Base-by-base conservation (phyloP, 257 asterid genomes). In the Jasminum sambac region DNA sequence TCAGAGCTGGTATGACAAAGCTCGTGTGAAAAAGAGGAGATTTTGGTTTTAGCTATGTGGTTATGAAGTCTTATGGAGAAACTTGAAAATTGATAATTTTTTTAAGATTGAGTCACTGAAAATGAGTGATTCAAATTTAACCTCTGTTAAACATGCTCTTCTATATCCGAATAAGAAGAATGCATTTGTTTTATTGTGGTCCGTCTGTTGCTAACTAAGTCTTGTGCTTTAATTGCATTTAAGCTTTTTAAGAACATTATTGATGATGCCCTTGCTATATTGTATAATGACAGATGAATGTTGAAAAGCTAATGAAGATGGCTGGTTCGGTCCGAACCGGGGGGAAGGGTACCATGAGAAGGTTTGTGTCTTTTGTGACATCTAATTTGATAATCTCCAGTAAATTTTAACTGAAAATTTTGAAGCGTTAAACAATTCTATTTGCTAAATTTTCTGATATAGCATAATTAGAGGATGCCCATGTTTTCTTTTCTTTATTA, bases 271-370 rank as follows among this genome's bases (percentile, higher is more conserved):
- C 34, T 11, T 40, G 2, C n/a, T 11, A 0, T 5, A 26, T 63
- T 46, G 57, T 55, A 43, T 37, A 14, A 10, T 74, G 48, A 26
- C 78, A 88, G 96, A 88, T 88, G 96, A 86, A 88, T 85, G 92
- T 84, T 71, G 93, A 88, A 81, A 86, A 88, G 84, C 81, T 88
- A 67, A 84, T 48, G 84, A 88, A 86, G 84, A 88, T 88, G 95
- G 92, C 92, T 1, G 89, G 90, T 72, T 84, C 92, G 1, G 92
- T 86, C 48, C 87, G 92, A 59, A 88, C 92, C 6, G 92, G 92
- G 68, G 95, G 95, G 19, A 88, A 88, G 82, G 95, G 95, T 67
- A 88, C 85, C 63, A 61, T 88, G 78, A 84, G 95, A 77, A 89
- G 93, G 96, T 89, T 10, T 74, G 82, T 65, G 12, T 64, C 17